phyloP scores from a whole-genome alignment of 768 basidiomycete species.

The Lenzites betulinus region DNA sequence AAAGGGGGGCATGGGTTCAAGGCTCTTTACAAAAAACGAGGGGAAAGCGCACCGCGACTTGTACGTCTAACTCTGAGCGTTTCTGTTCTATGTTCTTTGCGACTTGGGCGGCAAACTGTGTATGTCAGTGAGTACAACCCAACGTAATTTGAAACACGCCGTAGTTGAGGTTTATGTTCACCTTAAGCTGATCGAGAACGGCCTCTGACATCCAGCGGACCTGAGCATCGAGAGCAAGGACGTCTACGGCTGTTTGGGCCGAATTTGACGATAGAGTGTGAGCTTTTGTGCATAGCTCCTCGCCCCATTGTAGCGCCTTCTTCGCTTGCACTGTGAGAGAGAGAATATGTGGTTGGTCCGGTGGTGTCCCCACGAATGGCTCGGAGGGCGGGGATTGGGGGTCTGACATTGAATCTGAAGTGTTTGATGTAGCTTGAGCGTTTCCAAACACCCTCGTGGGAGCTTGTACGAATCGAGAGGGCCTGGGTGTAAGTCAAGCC shows the following conservation, averaged over 20 bases:
- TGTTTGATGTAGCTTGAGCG: too few species aligned
- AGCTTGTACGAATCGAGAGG: too few species aligned
- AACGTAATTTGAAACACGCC: not conserved
- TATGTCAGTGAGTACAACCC: not conserved
- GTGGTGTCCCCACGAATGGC: not conserved
- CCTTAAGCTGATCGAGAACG: conserved; percentile 76
- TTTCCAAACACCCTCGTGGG: too few species aligned
- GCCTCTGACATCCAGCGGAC: conserved; percentile 77
- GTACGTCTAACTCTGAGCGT: conserved; percentile 57
- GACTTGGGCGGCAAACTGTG: conserved; percentile 68
- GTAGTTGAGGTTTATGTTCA: conserved; percentile 31
- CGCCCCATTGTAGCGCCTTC: conserved; percentile 77
- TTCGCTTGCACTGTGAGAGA: conserved; percentile 80
- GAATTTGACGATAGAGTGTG: conserved; percentile 65
- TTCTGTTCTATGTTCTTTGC: conserved; percentile 77
- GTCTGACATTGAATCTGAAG: not conserved
- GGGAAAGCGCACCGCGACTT: conserved; percentile 54
- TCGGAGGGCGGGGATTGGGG: not conserved
- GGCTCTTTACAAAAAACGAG: too few species aligned
- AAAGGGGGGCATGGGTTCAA: too few species aligned
- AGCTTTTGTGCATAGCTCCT: conserved; percentile 72
- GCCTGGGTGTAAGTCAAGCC: too few species aligned
- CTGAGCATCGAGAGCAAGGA: conserved; percentile 78
- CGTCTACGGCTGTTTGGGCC: conserved; percentile 65
- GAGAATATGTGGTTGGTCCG: conserved; percentile 63